Conservation (phyloP, 2,329 filamentous ascomycete species). For the Teratosphaeria gauchensis region DNA sequence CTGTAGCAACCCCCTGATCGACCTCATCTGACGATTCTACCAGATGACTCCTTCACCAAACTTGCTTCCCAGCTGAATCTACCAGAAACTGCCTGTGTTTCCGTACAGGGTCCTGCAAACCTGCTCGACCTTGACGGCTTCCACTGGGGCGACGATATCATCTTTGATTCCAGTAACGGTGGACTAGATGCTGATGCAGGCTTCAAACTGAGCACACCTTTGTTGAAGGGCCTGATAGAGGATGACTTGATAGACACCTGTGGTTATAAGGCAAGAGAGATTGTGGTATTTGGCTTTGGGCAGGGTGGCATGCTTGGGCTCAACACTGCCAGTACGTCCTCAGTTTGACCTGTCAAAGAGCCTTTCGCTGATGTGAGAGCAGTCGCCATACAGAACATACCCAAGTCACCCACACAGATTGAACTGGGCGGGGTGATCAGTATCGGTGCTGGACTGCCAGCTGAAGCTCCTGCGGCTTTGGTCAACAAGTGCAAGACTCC, state of each 20-base stretch:
- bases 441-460: constrained; percentile 52
- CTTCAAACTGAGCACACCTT: constrained; percentile 33
- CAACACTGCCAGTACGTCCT: constrained; percentile 29
- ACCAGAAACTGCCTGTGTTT: constrained; percentile 66
- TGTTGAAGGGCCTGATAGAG: constrained; percentile 37
- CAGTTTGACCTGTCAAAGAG: neutral
- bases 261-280: constrained; percentile 39
- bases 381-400: constrained; percentile 12
- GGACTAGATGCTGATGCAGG: constrained; percentile 47
- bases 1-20: neutral
- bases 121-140: constrained; percentile 59
- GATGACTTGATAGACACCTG: constrained; percentile 40
- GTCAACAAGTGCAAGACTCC: constrained; percentile 51
- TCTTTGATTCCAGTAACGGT: constrained; percentile 44
- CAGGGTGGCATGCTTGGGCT: constrained; percentile 50
- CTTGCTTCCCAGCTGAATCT: constrained; percentile 62
- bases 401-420: constrained; percentile 9
- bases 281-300: constrained; percentile 47
- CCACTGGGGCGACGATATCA: constrained; percentile 52
- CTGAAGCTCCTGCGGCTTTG: constrained; percentile 32
- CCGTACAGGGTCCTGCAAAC: constrained; percentile 59
- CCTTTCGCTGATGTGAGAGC: neutral
- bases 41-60: constrained; percentile 51
- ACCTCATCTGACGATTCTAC: neutral
- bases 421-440: constrained; percentile 52